These are phyloP conservation scores for Neofusicoccum cordaticola DNA, from an alignment of 2,329 filamentous ascomycete species.

Conservation along the genomic window DNA sequence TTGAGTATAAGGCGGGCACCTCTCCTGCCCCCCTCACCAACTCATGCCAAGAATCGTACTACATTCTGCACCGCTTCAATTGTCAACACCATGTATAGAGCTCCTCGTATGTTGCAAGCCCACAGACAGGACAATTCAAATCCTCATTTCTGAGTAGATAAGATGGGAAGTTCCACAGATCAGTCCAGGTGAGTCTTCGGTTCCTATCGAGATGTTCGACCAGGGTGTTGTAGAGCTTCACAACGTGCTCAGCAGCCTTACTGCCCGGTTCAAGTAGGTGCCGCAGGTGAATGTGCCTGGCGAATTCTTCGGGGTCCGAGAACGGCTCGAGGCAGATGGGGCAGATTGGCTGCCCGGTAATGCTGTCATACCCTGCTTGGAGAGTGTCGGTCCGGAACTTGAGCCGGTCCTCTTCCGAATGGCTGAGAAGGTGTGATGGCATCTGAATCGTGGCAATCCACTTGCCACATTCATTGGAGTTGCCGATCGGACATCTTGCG, in stretches of 20 bases:
- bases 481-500: not conserved
- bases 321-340: not conserved
- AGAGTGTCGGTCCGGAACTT: not conserved
- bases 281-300: not conserved
- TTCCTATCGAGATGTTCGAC: not conserved
- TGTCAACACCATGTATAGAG: not conserved
- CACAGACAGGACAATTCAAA: too few species aligned
- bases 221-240: not conserved
- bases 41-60: too few species aligned
- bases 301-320: not conserved
- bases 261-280: not conserved
- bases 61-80: too few species aligned
- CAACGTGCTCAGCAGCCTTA: not conserved
- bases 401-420: not conserved
- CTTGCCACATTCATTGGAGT: not conserved
- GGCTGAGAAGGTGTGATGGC: not conserved
- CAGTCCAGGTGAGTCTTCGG: too few species aligned
- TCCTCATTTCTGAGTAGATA: too few species aligned
- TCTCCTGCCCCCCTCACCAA: too few species aligned
- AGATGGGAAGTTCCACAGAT: too few species aligned
- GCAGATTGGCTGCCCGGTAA: not conserved
- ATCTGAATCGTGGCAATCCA: not conserved
- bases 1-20: too few species aligned
- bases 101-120: too few species aligned
- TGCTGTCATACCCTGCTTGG: slow-evolving; percentile 13